Evolutionary conservation across 2,329 filamentous ascomycete species (phyloP).

Genomic region (Pseudogymnoascus sp.): DNA sequence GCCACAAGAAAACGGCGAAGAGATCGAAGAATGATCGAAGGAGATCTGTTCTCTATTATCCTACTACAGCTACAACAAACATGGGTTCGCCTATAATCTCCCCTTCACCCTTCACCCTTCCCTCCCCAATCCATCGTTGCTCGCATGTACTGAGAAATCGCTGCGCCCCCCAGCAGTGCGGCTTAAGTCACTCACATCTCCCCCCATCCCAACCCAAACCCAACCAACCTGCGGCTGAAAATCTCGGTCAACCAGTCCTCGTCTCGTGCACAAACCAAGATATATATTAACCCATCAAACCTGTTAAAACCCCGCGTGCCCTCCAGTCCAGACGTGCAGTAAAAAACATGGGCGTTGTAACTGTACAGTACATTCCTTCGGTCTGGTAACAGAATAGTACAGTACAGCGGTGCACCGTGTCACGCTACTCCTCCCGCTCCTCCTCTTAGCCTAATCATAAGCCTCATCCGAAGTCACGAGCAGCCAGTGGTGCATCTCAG

Average conservation of each 20-base stretch:
- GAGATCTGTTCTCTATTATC: not conserved
- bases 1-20: not conserved
- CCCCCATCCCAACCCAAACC: not conserved
- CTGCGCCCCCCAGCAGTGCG: not conserved
- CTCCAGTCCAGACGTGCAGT: not conserved
- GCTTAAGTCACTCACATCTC: not conserved
- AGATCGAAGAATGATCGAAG: not conserved
- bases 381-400: not conserved
- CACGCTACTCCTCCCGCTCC: not conserved
- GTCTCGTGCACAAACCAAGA: not conserved
- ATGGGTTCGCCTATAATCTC: not conserved
- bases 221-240: not conserved
- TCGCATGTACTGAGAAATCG: not conserved
- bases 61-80: not conserved
- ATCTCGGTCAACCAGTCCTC: not conserved
- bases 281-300: not conserved
- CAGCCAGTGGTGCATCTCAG: not conserved
- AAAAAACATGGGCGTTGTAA: not conserved
- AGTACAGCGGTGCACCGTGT: not conserved
- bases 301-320: not conserved
- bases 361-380: not conserved
- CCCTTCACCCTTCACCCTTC: not conserved
- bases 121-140: not conserved
- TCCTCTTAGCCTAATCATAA: not conserved
- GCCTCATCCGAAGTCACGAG: not conserved